Percentiles rank a stretch among this genome's conserved stretches.
Evolutionary conservation across 1,284 basidiomycete species (phyloP).

Genomic region (Hymenochaete sp.): DNA sequence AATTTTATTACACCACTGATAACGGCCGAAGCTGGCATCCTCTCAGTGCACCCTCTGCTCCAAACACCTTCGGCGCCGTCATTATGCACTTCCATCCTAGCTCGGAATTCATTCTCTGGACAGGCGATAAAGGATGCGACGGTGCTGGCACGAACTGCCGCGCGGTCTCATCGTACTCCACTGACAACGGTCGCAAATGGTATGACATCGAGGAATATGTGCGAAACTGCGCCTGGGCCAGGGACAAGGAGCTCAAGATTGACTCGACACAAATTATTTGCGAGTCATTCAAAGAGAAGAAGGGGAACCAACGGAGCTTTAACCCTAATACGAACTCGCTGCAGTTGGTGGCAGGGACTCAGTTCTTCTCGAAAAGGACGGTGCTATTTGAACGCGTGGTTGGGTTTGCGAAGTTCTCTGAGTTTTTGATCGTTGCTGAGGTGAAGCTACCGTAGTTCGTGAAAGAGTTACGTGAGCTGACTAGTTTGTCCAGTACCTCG

Average conservation of each 20-base stretch:
- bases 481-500: slow-evolving; percentile 42
- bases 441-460: slow-evolving; percentile 35
- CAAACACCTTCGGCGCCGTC: slow-evolving; percentile 73
- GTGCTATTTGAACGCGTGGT: slow-evolving; percentile 82
- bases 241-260: slow-evolving; percentile 67
- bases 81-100: slow-evolving; percentile 85
- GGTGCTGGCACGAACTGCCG: slow-evolving; percentile 44
- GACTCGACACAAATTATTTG: slow-evolving; percentile 88
- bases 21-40: slow-evolving; percentile 68
- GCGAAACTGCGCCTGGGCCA: slow-evolving; percentile 86
- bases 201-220: slow-evolving; percentile 77
- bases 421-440: slow-evolving; percentile 92
- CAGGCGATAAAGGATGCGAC: slow-evolving; percentile 66
- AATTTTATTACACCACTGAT: slow-evolving; percentile 78
- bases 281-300: slow-evolving; percentile 81
- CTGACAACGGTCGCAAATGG: slow-evolving; percentile 78
- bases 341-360: slow-evolving; percentile 70
- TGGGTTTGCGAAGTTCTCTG: slow-evolving; percentile 94
- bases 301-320: slow-evolving; percentile 60
- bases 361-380: slow-evolving; percentile 67
- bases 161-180: slow-evolving; percentile 65
- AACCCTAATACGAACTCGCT: slow-evolving; percentile 58
- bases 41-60: slow-evolving; percentile 52
- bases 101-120: slow-evolving; percentile 87
- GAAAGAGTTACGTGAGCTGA: slow-evolving; percentile 2